Percentiles rank a stretch among this genome's conserved stretches.
phyloP scores from a whole-genome alignment of 2,329 filamentous ascomycete genomes.

The Scytalidium sp. region DNA sequence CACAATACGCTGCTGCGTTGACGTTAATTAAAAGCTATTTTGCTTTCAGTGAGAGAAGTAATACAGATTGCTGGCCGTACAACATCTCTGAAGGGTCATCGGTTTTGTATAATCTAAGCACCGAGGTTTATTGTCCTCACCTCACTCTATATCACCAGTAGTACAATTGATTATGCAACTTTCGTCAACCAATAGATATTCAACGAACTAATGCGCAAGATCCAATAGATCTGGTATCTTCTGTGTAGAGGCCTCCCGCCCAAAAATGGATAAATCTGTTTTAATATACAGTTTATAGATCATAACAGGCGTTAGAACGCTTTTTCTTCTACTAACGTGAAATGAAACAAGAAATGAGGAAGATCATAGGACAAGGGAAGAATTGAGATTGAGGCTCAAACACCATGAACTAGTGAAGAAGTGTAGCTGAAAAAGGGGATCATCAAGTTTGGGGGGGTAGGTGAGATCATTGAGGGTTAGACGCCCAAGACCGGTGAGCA shows the following conservation, averaged over 20 bases:
- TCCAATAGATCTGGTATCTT: neutral
- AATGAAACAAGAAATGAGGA: neutral
- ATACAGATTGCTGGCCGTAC: no score
- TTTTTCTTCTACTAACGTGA: neutral
- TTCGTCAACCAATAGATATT: neutral
- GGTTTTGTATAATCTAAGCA: no score
- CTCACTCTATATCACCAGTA: neutral
- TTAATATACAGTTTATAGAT: neutral
- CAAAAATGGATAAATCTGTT: neutral
- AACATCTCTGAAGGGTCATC: no score
- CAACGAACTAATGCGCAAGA: neutral
- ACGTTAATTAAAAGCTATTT: no score
- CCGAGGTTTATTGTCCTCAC: neutral
- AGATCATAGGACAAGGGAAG: neutral
- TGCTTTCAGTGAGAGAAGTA: no score
- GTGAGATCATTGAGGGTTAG: constrained; percentile 16
- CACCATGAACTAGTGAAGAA: neutral
- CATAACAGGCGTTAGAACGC: neutral
- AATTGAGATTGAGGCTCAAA: neutral
- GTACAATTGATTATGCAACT: neutral
- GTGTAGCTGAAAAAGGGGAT: neutral
- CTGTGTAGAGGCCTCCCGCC: neutral
- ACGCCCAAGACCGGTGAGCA: constrained; percentile 21
- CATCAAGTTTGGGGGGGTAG: neutral
- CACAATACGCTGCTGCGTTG: no score